These are phyloP conservation scores for Phanerodontia chrysosporium DNA, from an alignment of 768 basidiomycete genomes.

Conservation along the genomic window DNA sequence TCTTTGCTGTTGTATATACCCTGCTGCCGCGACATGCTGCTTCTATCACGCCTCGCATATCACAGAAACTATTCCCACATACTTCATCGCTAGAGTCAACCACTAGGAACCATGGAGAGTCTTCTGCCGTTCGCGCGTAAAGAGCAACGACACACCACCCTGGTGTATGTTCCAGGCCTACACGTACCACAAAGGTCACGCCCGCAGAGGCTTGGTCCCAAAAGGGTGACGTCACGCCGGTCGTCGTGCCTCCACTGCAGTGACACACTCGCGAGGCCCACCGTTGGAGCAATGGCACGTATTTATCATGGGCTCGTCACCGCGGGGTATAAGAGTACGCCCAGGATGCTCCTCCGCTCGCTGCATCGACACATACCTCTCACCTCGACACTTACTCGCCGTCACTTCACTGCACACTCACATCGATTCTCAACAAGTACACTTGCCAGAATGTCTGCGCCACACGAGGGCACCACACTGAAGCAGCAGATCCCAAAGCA, in stretches of 20 bases:
- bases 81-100: no score
- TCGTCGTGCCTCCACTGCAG: neutral
- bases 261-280: neutral
- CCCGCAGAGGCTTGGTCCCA: neutral
- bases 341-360: conserved; percentile 2
- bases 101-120: no score
- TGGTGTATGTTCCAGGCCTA: no score
- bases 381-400: neutral
- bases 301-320: neutral
- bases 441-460: conserved; percentile 2
- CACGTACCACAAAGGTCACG: no score
- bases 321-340: neutral
- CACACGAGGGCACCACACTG: conserved; percentile 17
- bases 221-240: neutral
- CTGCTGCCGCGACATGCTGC: neutral
- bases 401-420: neutral
- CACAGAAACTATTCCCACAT: no score
- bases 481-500: conserved; percentile 31
- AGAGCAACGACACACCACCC: no score
- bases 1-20: neutral
- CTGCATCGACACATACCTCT: neutral
- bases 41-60: neutral
- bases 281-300: neutral
- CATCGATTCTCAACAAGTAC: neutral
- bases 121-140: no score